Percentiles rank a stretch among this genome's conserved stretches.
phyloP scores from a whole-genome alignment of 306 rosid genomes.

The Luffa acutangula region DNA sequence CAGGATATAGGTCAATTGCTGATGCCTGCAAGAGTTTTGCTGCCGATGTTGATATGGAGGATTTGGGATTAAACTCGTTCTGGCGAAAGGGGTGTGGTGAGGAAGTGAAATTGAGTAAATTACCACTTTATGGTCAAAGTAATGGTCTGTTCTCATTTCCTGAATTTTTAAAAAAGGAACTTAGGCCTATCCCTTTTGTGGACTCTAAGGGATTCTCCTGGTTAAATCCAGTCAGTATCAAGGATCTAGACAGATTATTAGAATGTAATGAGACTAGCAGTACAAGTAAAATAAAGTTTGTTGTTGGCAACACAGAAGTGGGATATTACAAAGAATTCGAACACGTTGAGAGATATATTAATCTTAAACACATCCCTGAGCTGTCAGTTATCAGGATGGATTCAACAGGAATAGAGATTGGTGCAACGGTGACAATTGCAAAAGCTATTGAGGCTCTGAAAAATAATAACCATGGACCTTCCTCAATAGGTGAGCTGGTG shows the following conservation, averaged over 20 bases:
- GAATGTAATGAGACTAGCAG: conserved; percentile 4
- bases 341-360: conserved; percentile 40
- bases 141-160: conserved; percentile 39
- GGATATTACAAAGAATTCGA: conserved; percentile 65
- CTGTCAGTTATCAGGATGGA: conserved; percentile 42
- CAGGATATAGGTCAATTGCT: conserved; percentile 80
- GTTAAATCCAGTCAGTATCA: conserved; percentile 41
- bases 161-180: conserved; percentile 40
- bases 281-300: conserved; percentile 28
- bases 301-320: conserved; percentile 66
- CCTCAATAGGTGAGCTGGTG: conserved; percentile 28
- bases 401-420: conserved; percentile 51
- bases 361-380: conserved; percentile 46
- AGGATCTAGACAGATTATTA: conserved; percentile 42
- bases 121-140: conserved; percentile 34
- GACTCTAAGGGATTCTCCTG: conserved; percentile 38
- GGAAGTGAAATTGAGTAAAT: conserved; percentile 27
- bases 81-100: conserved; percentile 56
- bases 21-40: conserved; percentile 95
- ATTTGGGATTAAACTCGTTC: conserved; percentile 74
- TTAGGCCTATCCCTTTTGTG: conserved; percentile 22
- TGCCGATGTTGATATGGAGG: conserved; percentile 77
- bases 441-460: conserved; percentile 49
- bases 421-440: conserved; percentile 58
- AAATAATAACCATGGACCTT: conserved; percentile 9